Evolutionary conservation across 2,329 filamentous ascomycete genomes (phyloP), one percentile per base, ranked within the genome.

Genomic region (Pseudogymnoascus sp.): DNA sequence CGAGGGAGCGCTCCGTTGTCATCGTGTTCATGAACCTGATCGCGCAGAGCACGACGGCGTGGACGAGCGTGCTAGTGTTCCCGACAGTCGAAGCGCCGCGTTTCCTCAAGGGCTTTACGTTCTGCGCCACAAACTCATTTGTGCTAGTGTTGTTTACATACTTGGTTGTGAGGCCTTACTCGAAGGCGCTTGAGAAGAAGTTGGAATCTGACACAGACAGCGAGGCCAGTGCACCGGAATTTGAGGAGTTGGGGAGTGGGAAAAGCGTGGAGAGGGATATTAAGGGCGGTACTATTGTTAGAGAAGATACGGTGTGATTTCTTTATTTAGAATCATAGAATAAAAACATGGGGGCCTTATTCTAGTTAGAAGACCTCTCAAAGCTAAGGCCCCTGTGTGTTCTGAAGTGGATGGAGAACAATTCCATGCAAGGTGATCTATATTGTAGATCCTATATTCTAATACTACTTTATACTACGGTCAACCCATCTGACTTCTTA

Each of bases 21-120:
- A 67, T 81, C 2, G 73, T 79, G 2, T 69, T 77, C 13, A 74
- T 79, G 62, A 81, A 80, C 63, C 70, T 74, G 0, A 65, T 81
- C 19, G 73, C 78, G 0, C 78, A 80, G 66, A 79, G 76, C 2
- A 79, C 78, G 0, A 80, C 78, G 0, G 78, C 76, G 0, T 81
- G 78, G 79, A 80, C 77, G 3, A 74, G 74, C 3, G 67, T 80
- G 2, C 65, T 81, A 7, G 75, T 76, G 0, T 86, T 82, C 66
- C 74, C 73, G 0, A 80, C 78, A 0, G 74, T 77, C 2, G 77
- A 81, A 64, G 74, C 74, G 0, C 78, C 79, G 1, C 66, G 73
- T 1, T 81, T 74, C 60, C 72, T 73, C 0, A 80, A 79, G 63
- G 78, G 78, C 1, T 80, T 62, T 59, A 65, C 59, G 7, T 69